A percentile compares a stretch with the other conserved stretches of the same genome.
Evolutionary conservation across 106 monocot species (phyloP).

Genomic region (Posidonia australis): DNA sequence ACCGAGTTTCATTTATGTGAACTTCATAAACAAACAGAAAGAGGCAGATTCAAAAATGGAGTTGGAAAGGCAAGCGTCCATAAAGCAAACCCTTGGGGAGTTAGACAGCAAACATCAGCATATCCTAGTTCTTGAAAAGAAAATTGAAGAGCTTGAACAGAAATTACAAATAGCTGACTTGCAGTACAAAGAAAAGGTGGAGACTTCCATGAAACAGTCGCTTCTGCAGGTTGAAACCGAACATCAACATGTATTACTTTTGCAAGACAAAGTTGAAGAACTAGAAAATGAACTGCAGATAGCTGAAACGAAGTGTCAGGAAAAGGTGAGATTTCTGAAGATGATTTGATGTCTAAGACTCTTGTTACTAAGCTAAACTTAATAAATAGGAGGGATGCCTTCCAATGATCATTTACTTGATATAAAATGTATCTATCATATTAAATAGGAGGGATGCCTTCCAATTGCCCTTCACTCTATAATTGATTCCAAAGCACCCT

Average conservation of each 20-base stretch:
- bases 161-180: slow-evolving; percentile 32
- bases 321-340: slow-evolving; percentile 32
- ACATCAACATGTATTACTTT: slow-evolving; percentile 20
- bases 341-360: neutral
- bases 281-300: slow-evolving; percentile 37
- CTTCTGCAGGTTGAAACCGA: slow-evolving; percentile 26
- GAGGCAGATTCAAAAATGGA: slow-evolving; percentile 28
- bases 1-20: neutral
- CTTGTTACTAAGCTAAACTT: no score
- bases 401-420: no score
- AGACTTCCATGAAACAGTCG: slow-evolving; percentile 18
- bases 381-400: no score
- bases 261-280: slow-evolving; percentile 43
- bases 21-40: slow-evolving; percentile 25
- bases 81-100: slow-evolving; percentile 20
- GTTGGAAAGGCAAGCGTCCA: slow-evolving; percentile 26
- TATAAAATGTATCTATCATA: no score
- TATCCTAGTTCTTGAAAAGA: slow-evolving; percentile 23
- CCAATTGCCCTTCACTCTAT: no score
- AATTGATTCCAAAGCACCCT: no score
- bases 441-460: no score
- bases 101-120: slow-evolving; percentile 28
- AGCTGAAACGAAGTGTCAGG: slow-evolving; percentile 17
- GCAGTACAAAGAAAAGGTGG: slow-evolving; percentile 20
- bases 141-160: slow-evolving; percentile 42